phyloP scores from a whole-genome alignment of 2,329 filamentous ascomycete species.

The Aureobasidium mangrovei region DNA sequence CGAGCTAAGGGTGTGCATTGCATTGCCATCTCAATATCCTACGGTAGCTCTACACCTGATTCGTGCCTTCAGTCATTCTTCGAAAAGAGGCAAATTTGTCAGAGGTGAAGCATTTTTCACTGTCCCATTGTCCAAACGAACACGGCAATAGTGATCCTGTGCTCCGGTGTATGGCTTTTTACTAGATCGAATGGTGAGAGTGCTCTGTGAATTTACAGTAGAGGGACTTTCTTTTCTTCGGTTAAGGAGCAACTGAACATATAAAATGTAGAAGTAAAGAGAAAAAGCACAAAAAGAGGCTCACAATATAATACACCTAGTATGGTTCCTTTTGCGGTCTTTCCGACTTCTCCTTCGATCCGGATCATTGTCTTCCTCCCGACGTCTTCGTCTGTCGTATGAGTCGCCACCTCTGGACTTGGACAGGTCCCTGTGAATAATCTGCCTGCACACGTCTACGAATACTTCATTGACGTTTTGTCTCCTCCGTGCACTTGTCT shows the following conservation, averaged over 20 bases:
- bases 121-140: no score
- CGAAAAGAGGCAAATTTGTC: no score
- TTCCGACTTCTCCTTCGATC: neutral
- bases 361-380: neutral
- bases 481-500: conserved; percentile 72
- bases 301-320: conserved; percentile 10
- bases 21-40: no score
- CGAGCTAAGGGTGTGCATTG: no score
- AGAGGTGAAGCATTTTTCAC: no score
- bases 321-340: neutral
- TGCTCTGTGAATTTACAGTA: no score
- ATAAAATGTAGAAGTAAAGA: neutral
- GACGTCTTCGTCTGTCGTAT: neutral
- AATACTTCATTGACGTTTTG: conserved; percentile 91
- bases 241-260: neutral
- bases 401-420: neutral
- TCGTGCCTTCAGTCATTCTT: no score
- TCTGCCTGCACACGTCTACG: conserved; percentile 32
- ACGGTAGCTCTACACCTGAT: no score
- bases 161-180: no score
- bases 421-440: conserved; percentile 23
- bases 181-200: no score
- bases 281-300: neutral
- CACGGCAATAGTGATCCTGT: no score
- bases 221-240: no score